Conservation (phyloP, 2,329 filamentous ascomycete species). For the Thelonectria blattea region DNA sequence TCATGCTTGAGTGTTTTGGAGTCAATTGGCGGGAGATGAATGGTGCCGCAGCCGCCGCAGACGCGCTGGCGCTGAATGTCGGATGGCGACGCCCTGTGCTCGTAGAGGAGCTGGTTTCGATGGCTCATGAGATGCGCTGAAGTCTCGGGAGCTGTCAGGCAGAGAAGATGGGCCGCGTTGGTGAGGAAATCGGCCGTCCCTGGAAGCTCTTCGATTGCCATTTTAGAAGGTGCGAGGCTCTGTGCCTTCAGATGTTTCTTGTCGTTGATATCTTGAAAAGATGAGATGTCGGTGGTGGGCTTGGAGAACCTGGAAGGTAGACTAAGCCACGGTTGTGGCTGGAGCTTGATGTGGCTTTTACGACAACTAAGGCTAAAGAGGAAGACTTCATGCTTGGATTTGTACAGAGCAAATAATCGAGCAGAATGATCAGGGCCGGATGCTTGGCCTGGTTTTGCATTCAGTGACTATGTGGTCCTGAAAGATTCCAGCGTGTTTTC, state of each 20-base stretch:
- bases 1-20: slow-evolving; percentile 51
- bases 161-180: slow-evolving; percentile 65
- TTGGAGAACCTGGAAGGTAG: slow-evolving; percentile 19
- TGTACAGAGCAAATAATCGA: no score
- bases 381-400: no score
- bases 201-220: slow-evolving; percentile 33
- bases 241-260: background rate
- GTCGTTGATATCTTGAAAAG: background rate
- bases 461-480: no score
- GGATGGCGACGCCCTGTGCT: slow-evolving; percentile 51
- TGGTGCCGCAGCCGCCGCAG: slow-evolving; percentile 66
- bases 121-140: slow-evolving; percentile 66
- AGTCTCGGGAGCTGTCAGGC: slow-evolving; percentile 57
- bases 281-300: slow-evolving; percentile 2
- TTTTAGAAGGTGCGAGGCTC: slow-evolving; percentile 4
- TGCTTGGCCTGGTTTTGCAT: no score
- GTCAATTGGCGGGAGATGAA: slow-evolving; percentile 57
- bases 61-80: slow-evolving; percentile 60
- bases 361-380: background rate
- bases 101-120: slow-evolving; percentile 56
- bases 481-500: no score
- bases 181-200: slow-evolving; percentile 55
- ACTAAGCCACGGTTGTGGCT: slow-evolving; percentile 6
- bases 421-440: no score
- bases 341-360: slow-evolving; percentile 1